Conservation (phyloP, 202 grass and related monocot genomes). For the Carex sylvatica region DNA sequence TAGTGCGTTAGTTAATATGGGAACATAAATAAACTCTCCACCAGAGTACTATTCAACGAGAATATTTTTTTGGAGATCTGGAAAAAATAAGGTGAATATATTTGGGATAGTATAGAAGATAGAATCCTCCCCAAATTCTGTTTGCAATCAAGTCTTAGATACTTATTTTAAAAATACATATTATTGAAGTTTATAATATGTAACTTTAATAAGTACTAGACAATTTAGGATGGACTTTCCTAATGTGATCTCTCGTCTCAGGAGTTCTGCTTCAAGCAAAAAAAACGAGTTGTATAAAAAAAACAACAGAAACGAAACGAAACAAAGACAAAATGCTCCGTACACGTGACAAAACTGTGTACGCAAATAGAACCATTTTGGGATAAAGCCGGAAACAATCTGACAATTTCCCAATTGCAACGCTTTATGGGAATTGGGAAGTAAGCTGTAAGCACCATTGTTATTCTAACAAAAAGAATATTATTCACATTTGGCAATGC, state of each 20-base stretch:
- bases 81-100: neutral
- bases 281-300: neutral
- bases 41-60: neutral
- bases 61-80: neutral
- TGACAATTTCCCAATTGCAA: constrained; percentile 5
- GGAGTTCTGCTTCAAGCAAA: neutral
- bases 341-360: neutral
- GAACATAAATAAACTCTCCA: neutral
- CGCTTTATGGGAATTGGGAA: constrained; percentile 2
- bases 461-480: constrained; percentile 1
- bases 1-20: neutral
- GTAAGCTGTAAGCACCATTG: neutral
- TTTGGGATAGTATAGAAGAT: neutral
- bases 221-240: neutral
- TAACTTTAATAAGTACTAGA: neutral
- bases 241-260: neutral
- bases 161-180: neutral
- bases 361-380: constrained; percentile 5
- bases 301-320: neutral
- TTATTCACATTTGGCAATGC: neutral
- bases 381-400: constrained; percentile 10
- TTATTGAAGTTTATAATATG: neutral
- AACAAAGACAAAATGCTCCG: constrained; percentile 9
- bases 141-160: neutral
- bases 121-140: neutral